Evolutionary conservation across 768 basidiomycete species (phyloP).

Genomic region (Mrakia frigida): DNA sequence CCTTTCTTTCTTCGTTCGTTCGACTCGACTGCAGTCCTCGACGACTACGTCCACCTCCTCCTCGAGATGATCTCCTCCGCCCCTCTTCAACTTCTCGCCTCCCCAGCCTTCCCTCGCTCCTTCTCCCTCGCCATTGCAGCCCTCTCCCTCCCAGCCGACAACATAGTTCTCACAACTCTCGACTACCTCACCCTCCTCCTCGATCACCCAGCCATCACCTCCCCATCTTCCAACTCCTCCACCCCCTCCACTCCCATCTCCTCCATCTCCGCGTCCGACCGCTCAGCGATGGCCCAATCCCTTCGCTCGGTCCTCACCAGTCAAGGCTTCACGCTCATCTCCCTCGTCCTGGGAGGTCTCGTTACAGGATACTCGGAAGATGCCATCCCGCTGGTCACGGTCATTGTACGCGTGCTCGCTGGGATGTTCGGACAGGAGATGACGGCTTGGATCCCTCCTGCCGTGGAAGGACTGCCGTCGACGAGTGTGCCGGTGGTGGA

Average conservation of each 20-base stretch:
- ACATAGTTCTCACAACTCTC: constrained; percentile 71
- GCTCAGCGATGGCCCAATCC: constrained; percentile 54
- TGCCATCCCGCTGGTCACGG: constrained; percentile 62
- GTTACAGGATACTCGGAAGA: constrained; percentile 88
- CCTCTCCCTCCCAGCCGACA: constrained; percentile 73
- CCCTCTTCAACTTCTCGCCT: constrained; percentile 74
- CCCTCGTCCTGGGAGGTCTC: constrained; percentile 67
- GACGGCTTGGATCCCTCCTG: constrained; percentile 63
- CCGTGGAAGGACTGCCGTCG: constrained; percentile 65
- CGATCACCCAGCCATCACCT: constrained; percentile 49
- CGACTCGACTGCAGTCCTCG: constrained; percentile 64
- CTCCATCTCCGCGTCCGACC: constrained; percentile 57
- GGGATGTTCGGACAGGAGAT: constrained; percentile 64
- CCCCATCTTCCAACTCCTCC: constrained; percentile 42
- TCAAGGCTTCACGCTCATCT: constrained; percentile 67
- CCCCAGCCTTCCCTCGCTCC: constrained; percentile 67
- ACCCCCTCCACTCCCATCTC: constrained; percentile 48
- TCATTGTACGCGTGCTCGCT: constrained; percentile 67
- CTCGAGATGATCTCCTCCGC: constrained; percentile 60
- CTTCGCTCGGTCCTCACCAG: constrained; percentile 50
- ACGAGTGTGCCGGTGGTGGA: constrained; percentile 58
- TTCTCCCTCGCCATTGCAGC: constrained; percentile 71
- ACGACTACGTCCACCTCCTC: constrained; percentile 84
- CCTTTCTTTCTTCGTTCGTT: no score
- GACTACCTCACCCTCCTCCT: constrained; percentile 73